A percentile compares a stretch with the other conserved stretches of the same genome.
phyloP scores from a whole-genome alignment of 306 rosid genomes.

The Ochetophila trinervis region DNA sequence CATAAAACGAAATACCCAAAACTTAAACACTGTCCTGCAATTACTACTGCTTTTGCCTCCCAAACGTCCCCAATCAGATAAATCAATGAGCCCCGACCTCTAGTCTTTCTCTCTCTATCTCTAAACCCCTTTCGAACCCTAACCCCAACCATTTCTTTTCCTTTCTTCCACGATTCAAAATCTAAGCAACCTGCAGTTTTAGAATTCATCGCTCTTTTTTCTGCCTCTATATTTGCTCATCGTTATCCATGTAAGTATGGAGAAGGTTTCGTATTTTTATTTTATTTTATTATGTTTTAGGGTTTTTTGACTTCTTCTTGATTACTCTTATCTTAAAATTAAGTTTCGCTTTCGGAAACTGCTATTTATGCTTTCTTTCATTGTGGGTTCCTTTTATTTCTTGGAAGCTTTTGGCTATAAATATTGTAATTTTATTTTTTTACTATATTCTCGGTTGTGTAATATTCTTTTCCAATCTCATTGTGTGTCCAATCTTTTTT shows the following conservation, averaged over 20 bases:
- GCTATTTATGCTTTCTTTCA: background rate
- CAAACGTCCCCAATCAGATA: slow-evolving; percentile 16
- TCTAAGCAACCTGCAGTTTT: slow-evolving; percentile 1
- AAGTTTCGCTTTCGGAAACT: background rate
- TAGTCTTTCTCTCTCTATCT: slow-evolving; percentile 1
- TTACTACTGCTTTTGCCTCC: background rate
- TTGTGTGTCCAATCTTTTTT: no score
- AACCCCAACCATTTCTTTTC: slow-evolving; percentile 5
- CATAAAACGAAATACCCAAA: background rate
- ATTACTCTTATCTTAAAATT: background rate
- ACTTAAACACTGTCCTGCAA: background rate
- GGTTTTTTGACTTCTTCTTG: background rate
- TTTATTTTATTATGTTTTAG: background rate
- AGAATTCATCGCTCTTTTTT: background rate
- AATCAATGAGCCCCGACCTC: slow-evolving; percentile 3
- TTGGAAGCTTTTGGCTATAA: no score
- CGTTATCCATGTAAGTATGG: slow-evolving; percentile 33
- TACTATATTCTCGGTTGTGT: no score
- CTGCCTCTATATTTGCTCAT: background rate
- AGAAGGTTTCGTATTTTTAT: background rate
- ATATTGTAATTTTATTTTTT: no score
- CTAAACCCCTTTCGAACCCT: slow-evolving; percentile 43
- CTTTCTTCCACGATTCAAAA: background rate
- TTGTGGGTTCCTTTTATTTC: no score
- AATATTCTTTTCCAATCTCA: no score